Percentiles rank a stretch among this genome's conserved stretches.
These are phyloP conservation scores for Zancudomyces culisetae DNA, from an alignment of 371 early-diverging fungal genomes.

Conservation along the genomic window DNA sequence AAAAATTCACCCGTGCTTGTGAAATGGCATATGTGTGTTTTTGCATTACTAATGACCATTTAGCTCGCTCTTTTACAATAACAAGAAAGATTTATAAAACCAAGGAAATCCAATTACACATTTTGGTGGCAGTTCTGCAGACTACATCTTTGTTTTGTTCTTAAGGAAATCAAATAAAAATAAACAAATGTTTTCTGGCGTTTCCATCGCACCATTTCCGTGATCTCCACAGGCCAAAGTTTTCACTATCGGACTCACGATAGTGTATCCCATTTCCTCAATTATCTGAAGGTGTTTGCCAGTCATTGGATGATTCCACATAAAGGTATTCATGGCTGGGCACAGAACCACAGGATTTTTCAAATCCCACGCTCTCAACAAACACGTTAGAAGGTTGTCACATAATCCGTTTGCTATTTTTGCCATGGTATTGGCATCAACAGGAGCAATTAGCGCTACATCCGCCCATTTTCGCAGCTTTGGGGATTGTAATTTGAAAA, in stretches of 20 bases:
- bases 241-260: constrained; percentile 69
- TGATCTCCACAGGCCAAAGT: constrained; percentile 80
- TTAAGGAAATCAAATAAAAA: not conserved
- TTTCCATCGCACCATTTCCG: constrained; percentile 37
- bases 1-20: too few species aligned
- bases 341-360: constrained; percentile 48
- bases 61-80: too few species aligned
- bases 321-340: constrained; percentile 95
- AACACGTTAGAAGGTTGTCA: constrained; percentile 86
- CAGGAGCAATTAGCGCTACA: constrained; percentile 65
- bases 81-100: too few species aligned
- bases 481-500: not conserved
- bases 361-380: constrained; percentile 78
- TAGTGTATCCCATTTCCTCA: constrained; percentile 29
- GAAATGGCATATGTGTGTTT: too few species aligned
- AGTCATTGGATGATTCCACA: constrained; percentile 94
- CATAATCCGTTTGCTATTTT: constrained; percentile 81
- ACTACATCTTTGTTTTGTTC: too few species aligned
- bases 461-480: constrained; percentile 89
- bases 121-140: too few species aligned
- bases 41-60: too few species aligned
- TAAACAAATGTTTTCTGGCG: constrained; percentile 8
- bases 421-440: constrained; percentile 86
- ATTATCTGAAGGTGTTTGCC: constrained; percentile 34
- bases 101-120: too few species aligned